Percentiles rank a stretch among this genome's conserved stretches.
These are phyloP conservation scores for Helenozyma rhizophorensis DNA, from an alignment of 805 yeast species.

Conservation along the genomic window DNA sequence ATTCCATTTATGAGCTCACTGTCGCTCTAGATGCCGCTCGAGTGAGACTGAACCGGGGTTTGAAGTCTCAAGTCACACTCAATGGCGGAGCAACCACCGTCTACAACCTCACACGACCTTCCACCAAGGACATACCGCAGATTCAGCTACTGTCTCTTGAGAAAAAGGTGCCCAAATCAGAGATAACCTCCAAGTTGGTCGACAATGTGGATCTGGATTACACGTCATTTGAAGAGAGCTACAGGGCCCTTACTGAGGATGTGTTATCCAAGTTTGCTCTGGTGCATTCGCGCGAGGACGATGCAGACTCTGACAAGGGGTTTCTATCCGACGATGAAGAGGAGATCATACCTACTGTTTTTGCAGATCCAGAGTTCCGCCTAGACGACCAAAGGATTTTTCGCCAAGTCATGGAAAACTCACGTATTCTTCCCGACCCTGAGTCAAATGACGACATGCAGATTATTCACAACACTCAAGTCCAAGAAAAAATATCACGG, in stretches of 20 bases:
- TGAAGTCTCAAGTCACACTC: constrained; percentile 30
- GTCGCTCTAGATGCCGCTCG: constrained; percentile 53
- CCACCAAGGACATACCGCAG: constrained; percentile 80
- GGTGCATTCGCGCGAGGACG: constrained; percentile 14
- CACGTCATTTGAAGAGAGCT: constrained; percentile 33
- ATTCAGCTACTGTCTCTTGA: constrained; percentile 47
- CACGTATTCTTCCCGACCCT: constrained; percentile 37
- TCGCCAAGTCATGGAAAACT: constrained; percentile 62
- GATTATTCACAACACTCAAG: constrained; percentile 46
- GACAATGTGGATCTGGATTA: constrained; percentile 23
- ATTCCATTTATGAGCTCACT: constrained; percentile 74
- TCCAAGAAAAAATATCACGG: constrained; percentile 76
- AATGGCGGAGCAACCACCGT: constrained; percentile 43
- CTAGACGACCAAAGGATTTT: constrained; percentile 87
- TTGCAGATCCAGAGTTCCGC: constrained; percentile 62
- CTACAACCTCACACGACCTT: constrained; percentile 56
- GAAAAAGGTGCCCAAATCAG: constrained; percentile 19
- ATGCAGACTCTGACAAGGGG: constrained; percentile 6
- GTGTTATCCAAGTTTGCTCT: constrained; percentile 26
- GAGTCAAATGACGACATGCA: constrained; percentile 17
- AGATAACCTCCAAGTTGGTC: constrained; percentile 18
- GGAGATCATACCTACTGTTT: constrained; percentile 62
- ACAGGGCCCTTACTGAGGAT: constrained; percentile 35
- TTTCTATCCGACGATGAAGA: constrained; percentile 1
- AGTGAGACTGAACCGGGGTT: constrained; percentile 28